These are phyloP conservation scores for Lentinus polychrous DNA, from an alignment of 1,284 basidiomycete genomes.

Conservation along the genomic window DNA sequence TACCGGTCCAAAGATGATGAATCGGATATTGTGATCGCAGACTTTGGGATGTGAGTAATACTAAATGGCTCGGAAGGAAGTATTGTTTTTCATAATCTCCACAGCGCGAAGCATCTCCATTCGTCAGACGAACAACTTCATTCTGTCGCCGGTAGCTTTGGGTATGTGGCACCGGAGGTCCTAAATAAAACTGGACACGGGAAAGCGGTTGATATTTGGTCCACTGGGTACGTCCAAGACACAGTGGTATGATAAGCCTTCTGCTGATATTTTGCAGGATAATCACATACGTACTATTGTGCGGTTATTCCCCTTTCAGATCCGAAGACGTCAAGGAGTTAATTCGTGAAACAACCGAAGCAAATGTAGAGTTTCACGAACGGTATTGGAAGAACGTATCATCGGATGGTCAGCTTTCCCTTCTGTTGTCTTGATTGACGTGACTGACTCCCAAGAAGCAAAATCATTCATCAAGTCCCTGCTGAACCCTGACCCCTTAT, in stretches of 20 bases:
- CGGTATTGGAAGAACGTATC: constrained; percentile 92
- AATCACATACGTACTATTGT: constrained; percentile 89
- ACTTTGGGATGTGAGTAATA: constrained; percentile 85
- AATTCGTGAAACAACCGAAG: constrained; percentile 76
- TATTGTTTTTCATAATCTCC: neutral
- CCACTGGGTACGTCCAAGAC: constrained; percentile 60
- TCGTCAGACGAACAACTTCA: constrained; percentile 73
- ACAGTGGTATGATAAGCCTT: neutral
- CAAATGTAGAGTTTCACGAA: constrained; percentile 86
- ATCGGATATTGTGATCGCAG: constrained; percentile 85
- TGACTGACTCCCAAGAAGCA: constrained; percentile 36
- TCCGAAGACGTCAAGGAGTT: constrained; percentile 76
- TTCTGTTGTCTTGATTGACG: too few species aligned
- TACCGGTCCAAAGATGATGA: constrained; percentile 72
- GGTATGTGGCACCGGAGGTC: constrained; percentile 94
- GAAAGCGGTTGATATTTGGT: constrained; percentile 92
- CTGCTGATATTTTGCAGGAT: constrained; percentile 42
- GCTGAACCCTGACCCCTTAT: constrained; percentile 66
- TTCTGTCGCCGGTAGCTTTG: constrained; percentile 84
- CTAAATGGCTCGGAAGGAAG: neutral
- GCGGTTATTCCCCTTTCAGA: constrained; percentile 92
- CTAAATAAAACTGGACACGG: constrained; percentile 80
- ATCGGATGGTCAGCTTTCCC: constrained; percentile 42
- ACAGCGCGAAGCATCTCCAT: constrained; percentile 81
- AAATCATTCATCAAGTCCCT: constrained; percentile 80